These are phyloP conservation scores for Carex scoparia DNA, from an alignment of 176 grass and related monocot species.

Conservation along the genomic window DNA sequence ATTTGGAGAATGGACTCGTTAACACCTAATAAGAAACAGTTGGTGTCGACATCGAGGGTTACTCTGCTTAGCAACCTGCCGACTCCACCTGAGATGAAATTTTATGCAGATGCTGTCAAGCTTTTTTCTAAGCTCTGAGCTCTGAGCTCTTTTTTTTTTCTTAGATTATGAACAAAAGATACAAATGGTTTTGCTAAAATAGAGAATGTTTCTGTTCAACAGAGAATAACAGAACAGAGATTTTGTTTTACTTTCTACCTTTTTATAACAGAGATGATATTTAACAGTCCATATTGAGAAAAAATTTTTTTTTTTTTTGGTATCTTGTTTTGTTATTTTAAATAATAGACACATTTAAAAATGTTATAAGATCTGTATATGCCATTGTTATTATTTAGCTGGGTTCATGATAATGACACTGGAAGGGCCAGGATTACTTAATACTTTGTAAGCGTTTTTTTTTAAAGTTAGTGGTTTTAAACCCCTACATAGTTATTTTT, in stretches of 20 bases:
- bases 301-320: too few species aligned
- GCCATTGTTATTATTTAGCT: background rate
- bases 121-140: conserved; percentile 59
- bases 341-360: too few species aligned
- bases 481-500: too few species aligned
- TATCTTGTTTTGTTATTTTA: too few species aligned
- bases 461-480: too few species aligned
- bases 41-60: conserved; percentile 59
- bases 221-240: background rate
- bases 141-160: background rate
- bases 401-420: background rate
- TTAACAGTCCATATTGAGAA: background rate
- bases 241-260: background rate
- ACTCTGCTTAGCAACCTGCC: conserved; percentile 44
- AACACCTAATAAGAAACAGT: conserved; percentile 36
- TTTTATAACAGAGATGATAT: background rate
- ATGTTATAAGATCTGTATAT: too few species aligned
- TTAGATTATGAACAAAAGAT: background rate
- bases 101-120: conserved; percentile 39
- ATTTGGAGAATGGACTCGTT: conserved; percentile 47
- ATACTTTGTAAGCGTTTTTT: too few species aligned
- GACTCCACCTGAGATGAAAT: conserved; percentile 29
- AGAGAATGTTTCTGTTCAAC: background rate
- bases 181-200: background rate
- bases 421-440: background rate